Conservation (phyloP, 768 basidiomycete genomes). For the Lactarius quietus region DNA sequence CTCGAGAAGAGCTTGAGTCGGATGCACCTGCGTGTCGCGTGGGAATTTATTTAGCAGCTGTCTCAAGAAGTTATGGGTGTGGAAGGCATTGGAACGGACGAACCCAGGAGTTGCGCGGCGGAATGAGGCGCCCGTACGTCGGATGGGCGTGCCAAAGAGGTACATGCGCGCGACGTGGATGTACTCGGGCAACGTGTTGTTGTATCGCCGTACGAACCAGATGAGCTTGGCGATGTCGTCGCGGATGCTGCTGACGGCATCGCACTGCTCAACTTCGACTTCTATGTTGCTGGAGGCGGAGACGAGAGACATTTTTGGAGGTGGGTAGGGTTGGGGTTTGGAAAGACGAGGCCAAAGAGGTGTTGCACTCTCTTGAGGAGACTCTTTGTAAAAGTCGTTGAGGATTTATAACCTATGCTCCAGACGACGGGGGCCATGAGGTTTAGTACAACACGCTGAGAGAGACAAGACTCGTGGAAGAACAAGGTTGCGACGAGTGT, state of each 20-base stretch:
- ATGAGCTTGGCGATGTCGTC: conserved; percentile 7
- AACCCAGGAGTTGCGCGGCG: conserved; percentile 16
- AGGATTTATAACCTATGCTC: conserved; percentile 3
- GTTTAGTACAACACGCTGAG: neutral
- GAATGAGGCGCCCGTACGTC: conserved; percentile 8
- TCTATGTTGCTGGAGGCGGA: neutral
- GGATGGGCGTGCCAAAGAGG: conserved; percentile 23
- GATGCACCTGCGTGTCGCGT: conserved; percentile 16
- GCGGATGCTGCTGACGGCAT: neutral
- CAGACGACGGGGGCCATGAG: neutral
- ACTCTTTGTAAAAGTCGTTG: neutral
- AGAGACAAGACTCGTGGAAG: neutral
- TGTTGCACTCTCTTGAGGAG: neutral
- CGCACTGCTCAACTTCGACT: conserved; percentile 4
- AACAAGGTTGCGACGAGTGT: conserved; percentile 15
- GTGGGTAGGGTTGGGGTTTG: neutral
- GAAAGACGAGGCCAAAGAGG: neutral
- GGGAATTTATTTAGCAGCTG: neutral
- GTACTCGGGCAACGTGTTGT: conserved; percentile 18
- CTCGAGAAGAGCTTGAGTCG: conserved; percentile 20
- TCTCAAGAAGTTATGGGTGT: too few species aligned
- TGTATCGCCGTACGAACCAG: conserved; percentile 8
- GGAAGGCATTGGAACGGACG: neutral
- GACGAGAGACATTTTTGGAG: conserved; percentile 1
- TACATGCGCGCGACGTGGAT: conserved; percentile 20